Evolutionary conservation across 2,329 filamentous ascomycete species (phyloP).

Genomic region (Cladosporium cucumerinum): DNA sequence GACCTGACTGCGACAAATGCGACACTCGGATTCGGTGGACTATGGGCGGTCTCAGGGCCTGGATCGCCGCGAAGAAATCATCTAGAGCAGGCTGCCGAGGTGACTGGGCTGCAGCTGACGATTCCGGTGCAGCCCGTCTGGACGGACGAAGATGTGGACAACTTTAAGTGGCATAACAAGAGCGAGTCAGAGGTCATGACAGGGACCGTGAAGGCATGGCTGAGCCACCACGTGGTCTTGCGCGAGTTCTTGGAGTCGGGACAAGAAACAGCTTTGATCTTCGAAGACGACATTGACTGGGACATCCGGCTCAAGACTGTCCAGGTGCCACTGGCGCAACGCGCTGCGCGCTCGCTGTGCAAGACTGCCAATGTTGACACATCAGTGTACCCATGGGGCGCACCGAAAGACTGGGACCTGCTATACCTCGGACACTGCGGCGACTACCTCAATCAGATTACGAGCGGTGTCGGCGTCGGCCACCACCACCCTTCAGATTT

Average conservation of each 20-base stretch:
- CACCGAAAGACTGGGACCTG: slow-evolving; percentile 37
- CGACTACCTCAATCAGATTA: slow-evolving; percentile 37
- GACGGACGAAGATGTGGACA: slow-evolving; percentile 34
- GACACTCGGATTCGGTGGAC: slow-evolving; percentile 36
- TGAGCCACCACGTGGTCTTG: slow-evolving; percentile 36
- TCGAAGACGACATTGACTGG: slow-evolving; percentile 47
- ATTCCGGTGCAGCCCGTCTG: slow-evolving; percentile 37
- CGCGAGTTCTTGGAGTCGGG: slow-evolving; percentile 41
- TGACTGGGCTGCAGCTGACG: slow-evolving; percentile 37
- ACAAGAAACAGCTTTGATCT: slow-evolving; percentile 41
- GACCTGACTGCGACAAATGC: slow-evolving; percentile 20
- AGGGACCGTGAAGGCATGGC: slow-evolving; percentile 39
- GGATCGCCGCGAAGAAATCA: slow-evolving; percentile 33
- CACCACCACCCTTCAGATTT: slow-evolving; percentile 34
- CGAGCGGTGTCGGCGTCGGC: slow-evolving; percentile 36
- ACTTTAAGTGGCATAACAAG: slow-evolving; percentile 22
- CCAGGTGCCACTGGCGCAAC: slow-evolving; percentile 35
- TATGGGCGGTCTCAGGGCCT: slow-evolving; percentile 37
- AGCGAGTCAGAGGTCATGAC: slow-evolving; percentile 30
- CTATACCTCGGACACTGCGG: slow-evolving; percentile 42
- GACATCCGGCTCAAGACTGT: slow-evolving; percentile 42
- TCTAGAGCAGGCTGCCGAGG: slow-evolving; percentile 38
- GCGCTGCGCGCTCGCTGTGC: slow-evolving; percentile 28
- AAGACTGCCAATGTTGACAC: slow-evolving; percentile 36
- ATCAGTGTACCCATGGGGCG: slow-evolving; percentile 33